Base-by-base conservation (phyloP, 1,284 basidiomycete species). In the Apiotrichum siamense region DNA sequence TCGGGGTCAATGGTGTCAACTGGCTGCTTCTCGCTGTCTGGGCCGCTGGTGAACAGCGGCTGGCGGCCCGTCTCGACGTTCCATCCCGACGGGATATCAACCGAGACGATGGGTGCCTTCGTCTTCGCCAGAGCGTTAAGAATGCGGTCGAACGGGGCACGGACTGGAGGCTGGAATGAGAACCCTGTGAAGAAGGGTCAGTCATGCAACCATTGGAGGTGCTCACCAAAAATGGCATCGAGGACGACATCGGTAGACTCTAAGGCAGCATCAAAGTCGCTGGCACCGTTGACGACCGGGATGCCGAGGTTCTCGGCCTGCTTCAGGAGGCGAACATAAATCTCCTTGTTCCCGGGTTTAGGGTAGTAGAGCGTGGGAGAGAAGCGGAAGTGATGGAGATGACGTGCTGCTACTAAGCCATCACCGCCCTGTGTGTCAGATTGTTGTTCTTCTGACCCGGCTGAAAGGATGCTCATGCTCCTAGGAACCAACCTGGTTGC, bases 21-120 rank as follows among this genome's bases (percentile, higher is more conserved):
- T 1, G 48, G 25, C 26, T 76, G 75, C 2, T 74, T 76, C 46
- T 82, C 81, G 0, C 93, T 92, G 32, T 79, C 73, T 59, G 94
- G 89, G 39, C 69, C 65, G 4, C 57, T 38, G 10, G 65, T 65
- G 29, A 59, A 59, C 3, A 73, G 59, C 12, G 58, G 57, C 52
- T 72, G 70, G 0, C 58, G 62, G 2, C 73, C 73, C 12, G 60
- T 55, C 38, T 65, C 63, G 24, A 97, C 90, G 62, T 90, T 83
- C 93, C 93, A 98, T 4, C 92, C 94, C 1, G 87, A 91, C 0
- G 96, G 96, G 49, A 98, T 93, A 69, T 99, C 96, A 7, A 97
- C 86, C 2, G 86, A 88, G 21, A 96, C 81, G 61, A 94, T 86
- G 0, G 91, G 89, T 13, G 86, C 74, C 4, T 77, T 73, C 7